phyloP scores from a whole-genome alignment of 768 basidiomycete species.

The Albatrellus ellisii region DNA sequence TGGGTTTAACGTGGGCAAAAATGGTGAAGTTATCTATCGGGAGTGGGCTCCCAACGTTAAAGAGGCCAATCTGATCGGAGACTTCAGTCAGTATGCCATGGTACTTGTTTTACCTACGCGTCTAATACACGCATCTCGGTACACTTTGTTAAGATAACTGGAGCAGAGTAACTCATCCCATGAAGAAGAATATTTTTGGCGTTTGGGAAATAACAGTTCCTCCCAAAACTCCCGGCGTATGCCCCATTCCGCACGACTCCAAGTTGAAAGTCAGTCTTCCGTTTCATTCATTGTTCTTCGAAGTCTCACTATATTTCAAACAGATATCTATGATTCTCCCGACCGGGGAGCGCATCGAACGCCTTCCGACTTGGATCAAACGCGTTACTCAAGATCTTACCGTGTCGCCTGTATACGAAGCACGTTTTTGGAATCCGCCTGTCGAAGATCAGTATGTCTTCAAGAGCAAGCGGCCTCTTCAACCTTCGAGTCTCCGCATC shows the following conservation, averaged over 20 bases:
- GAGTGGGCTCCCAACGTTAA: constrained; percentile 94
- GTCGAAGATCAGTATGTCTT: constrained; percentile 58
- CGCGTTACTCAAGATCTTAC: constrained; percentile 91
- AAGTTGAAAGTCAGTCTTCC: constrained; percentile 61
- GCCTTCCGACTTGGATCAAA: constrained; percentile 86
- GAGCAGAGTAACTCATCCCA: constrained; percentile 74
- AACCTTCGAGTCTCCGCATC: constrained; percentile 58
- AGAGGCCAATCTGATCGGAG: constrained; percentile 80
- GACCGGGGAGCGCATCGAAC: constrained; percentile 71
- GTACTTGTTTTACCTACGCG: not conserved
- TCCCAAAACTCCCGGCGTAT: constrained; percentile 48
- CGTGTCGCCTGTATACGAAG: constrained; percentile 88
- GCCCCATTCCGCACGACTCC: constrained; percentile 87
- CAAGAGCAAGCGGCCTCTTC: constrained; percentile 62
- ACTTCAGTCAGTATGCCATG: constrained; percentile 75
- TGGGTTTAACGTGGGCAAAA: constrained; percentile 60
- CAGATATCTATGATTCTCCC: constrained; percentile 90
- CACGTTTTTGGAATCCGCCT: constrained; percentile 98
- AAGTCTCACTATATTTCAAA: not conserved
- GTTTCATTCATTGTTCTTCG: not conserved
- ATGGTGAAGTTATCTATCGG: constrained; percentile 67
- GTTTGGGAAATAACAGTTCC: constrained; percentile 81
- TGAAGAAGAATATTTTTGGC: constrained; percentile 77
- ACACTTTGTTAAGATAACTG: constrained; percentile 51
- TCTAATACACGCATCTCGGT: constrained; percentile 1